These are phyloP conservation scores for Tieghemostelium lacteum DNA, from an alignment of 78 protist species.

Conservation along the genomic window DNA sequence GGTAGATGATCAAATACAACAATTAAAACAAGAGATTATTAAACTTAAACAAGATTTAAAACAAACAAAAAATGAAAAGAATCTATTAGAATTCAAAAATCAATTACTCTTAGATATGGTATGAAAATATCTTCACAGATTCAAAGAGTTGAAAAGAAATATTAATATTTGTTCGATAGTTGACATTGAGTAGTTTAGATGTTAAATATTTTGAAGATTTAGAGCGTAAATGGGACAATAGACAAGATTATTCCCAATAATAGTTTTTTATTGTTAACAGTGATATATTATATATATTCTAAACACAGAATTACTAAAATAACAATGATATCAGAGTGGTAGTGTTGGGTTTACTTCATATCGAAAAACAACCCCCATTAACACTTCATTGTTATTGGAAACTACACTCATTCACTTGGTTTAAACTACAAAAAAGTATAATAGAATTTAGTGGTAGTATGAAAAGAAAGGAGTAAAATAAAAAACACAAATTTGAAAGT, in stretches of 20 bases:
- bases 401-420: no score
- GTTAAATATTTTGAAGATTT: slow-evolving; percentile 70
- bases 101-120: slow-evolving; percentile 72
- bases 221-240: slow-evolving; percentile 13
- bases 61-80: slow-evolving; percentile 43
- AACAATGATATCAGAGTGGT: no score
- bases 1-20: slow-evolving; percentile 2
- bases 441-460: no score
- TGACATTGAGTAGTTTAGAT: slow-evolving; percentile 72
- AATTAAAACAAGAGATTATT: slow-evolving; percentile 33
- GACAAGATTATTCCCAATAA: background rate
- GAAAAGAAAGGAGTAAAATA: no score
- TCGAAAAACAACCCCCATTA: no score
- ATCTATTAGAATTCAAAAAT: slow-evolving; percentile 60
- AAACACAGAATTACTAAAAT: no score
- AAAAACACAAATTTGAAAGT: no score
- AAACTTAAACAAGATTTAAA: slow-evolving; percentile 32
- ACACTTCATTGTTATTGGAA: no score
- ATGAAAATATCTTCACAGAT: background rate
- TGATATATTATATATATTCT: no score
- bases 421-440: no score
- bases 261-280: no score
- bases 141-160: background rate
- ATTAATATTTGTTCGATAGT: background rate
- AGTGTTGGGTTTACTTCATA: no score